Evolutionary conservation across 23 red algal species (phyloP).

Genomic region (Pyropia yezoensis): DNA sequence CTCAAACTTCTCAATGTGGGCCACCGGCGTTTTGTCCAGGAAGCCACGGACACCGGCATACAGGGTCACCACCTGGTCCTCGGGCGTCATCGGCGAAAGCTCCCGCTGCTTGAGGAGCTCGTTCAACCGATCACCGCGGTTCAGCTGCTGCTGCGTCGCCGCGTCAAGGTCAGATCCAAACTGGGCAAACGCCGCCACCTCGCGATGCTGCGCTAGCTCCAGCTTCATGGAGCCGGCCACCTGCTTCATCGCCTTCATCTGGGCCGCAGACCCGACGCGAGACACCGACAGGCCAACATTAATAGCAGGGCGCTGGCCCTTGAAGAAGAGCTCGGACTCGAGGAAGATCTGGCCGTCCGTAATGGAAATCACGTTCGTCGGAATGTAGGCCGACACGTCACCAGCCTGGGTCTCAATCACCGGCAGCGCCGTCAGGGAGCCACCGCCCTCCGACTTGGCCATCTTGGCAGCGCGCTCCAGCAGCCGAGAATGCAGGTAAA

Average conservation of each 20-base stretch:
- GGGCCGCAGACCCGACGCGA: conserved; percentile 61
- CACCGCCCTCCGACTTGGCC: conserved; percentile 19
- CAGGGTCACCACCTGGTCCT: conserved; percentile 63
- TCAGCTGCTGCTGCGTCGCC: conserved; percentile 53
- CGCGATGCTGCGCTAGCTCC: conserved; percentile 66
- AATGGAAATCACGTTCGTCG: conserved; percentile 68
- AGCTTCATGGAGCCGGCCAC: conserved; percentile 74
- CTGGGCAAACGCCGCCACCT: conserved; percentile 70
- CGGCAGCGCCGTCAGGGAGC: conserved; percentile 50
- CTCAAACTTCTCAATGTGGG: conserved; percentile 76
- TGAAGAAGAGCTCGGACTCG: conserved; percentile 67
- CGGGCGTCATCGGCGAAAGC: conserved; percentile 41
- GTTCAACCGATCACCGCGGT: conserved; percentile 61
- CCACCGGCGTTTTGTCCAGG: conserved; percentile 94
- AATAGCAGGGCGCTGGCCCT: conserved; percentile 65
- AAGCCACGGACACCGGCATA: conserved; percentile 96
- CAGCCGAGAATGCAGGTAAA: conserved; percentile 64
- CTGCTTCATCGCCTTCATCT: conserved; percentile 62
- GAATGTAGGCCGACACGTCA: conserved; percentile 65
- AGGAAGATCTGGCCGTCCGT: conserved; percentile 72
- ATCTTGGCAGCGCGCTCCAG: conserved; percentile 67
- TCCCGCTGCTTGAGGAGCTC: conserved; percentile 49
- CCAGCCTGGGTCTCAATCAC: conserved; percentile 69
- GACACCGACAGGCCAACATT: conserved; percentile 65
- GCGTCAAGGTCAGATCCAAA: conserved; percentile 71